Base-by-base conservation (phyloP, 2,329 filamentous ascomycete genomes). In the Didymella segeticola region DNA sequence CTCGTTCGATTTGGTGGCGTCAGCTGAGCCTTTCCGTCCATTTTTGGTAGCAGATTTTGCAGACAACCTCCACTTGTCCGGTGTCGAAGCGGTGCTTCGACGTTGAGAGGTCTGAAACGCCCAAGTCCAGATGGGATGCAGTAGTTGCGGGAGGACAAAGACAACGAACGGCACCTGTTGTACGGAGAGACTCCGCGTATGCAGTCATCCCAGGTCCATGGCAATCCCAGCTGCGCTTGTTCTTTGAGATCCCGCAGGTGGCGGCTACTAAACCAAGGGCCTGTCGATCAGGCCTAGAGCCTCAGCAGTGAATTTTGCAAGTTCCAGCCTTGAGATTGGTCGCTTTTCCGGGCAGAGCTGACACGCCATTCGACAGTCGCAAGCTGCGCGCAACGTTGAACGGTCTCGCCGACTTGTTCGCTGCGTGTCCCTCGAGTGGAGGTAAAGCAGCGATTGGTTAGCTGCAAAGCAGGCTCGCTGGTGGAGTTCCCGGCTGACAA, bases 251-350 rank as follows among this genome's bases (percentile, higher is more conserved):
- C 51, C 51, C 51, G 51, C 51, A 49, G 51, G 51, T 49, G 39
- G 51, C 45, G 39, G 51, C 29, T 45, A 41, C 34, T 54, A 45
- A 29, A 31, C 31, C 27, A 17, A 54, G 34, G 43, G 33, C 39
- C 39, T 41, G 51, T 49, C 51, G 51, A 54, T 49, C 51, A 45
- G 45, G 51, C 34, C 51, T 49, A 20, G 51, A 48, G 51, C 51
- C 45, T 48, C 39, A 54, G 39, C 45, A 39, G 22, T 25, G 45
- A 27, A 38, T 38, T 53, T 36, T 48, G 26, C 45, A 45, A 25
- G n/a, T 29, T 12, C 26, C 33, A 25, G 23, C 27, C 19, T 25
- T 46, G 26, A 19, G 51, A 49, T 49, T 54, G 51, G 51, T 42
- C 45, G 41, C 33, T 43, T 48, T 54, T 47, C 27, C 15, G 33